Conservation (phyloP, 2,329 filamentous ascomycete genomes). For the Fusarium azukiicola region DNA sequence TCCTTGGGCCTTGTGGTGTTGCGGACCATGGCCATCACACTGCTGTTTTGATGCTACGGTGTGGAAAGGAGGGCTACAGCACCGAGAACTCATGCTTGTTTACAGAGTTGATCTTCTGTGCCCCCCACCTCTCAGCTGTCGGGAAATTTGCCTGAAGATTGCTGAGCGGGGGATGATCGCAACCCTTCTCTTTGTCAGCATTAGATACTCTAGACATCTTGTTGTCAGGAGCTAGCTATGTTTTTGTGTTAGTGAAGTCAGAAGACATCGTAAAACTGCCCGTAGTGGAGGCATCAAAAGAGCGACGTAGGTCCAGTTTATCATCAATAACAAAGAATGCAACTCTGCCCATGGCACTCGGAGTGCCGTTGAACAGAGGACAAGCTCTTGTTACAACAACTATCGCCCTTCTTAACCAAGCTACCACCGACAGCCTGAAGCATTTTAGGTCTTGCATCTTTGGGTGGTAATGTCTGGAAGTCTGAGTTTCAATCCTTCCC, state of each 20-base stretch:
- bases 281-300: neutral
- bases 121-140: neutral
- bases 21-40: neutral
- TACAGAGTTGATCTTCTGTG: neutral
- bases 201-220: neutral
- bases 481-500: accelerated
- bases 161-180: neutral
- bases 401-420: neutral
- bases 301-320: neutral
- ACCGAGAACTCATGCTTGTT: neutral
- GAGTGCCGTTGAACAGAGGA: neutral
- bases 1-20: no score
- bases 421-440: neutral
- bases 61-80: neutral
- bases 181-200: neutral
- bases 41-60: neutral
- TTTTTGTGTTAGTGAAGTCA: neutral
- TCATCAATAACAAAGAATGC: neutral
- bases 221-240: neutral
- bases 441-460: neutral
- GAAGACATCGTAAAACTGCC: neutral
- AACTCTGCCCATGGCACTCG: neutral
- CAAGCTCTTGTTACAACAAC: neutral
- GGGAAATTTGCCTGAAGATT: neutral
- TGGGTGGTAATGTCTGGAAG: neutral